Base-by-base conservation (phyloP, 2,329 filamentous ascomycete genomes). In the Cladosporium cucumerinum region DNA sequence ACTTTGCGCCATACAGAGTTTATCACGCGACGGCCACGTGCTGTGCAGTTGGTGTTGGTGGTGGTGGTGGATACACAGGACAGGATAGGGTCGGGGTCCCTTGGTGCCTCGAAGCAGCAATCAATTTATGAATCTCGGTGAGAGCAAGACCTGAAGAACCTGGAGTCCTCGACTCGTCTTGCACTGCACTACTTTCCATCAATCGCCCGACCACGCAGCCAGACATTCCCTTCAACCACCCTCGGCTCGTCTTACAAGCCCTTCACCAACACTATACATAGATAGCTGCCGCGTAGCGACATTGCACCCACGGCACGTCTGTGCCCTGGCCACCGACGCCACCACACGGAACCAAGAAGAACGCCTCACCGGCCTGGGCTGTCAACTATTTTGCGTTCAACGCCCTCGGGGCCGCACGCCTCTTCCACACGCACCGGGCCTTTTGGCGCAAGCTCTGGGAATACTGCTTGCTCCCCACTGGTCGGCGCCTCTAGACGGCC, bases 221-320 rank as follows among this genome's bases (percentile, higher is more conserved):
- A 8, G 6, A 16, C 8, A 5, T 18, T 1, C 16, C 34, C 18
- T 14, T 16, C 34, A 43, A 2, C 18, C 34, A 39, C 34, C 2
- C 36, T 43, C 18, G 36, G 36, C 36, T 43, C 36, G 36, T n/a
- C 36, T n/a, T 43, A n/a, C 36, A 43, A 18, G 36, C 18, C 36
- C 18, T 2, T n/a, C 36, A 10, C 2, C 7, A 43, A 10, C 36
- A 46, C 39, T 28, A 16, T 25, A n/a, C n/a, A n/a, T n/a, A n/a
- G n/a, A n/a, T n/a, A 28, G 48, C 26, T 25, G 14, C 48, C 8
- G 18, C 26, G 23, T 28, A 52, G 48, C 48, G n/a, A 39, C 30
- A 32, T 34, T 36, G 28, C 54, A 34, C 54, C 25, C 30, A 54
- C 59, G 59, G 59, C 28, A 61, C 59, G 59, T 32, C 43, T 43